These are phyloP conservation scores for Diaporthe velutina DNA, from an alignment of 2,329 filamentous ascomycete genomes.

Conservation along the genomic window DNA sequence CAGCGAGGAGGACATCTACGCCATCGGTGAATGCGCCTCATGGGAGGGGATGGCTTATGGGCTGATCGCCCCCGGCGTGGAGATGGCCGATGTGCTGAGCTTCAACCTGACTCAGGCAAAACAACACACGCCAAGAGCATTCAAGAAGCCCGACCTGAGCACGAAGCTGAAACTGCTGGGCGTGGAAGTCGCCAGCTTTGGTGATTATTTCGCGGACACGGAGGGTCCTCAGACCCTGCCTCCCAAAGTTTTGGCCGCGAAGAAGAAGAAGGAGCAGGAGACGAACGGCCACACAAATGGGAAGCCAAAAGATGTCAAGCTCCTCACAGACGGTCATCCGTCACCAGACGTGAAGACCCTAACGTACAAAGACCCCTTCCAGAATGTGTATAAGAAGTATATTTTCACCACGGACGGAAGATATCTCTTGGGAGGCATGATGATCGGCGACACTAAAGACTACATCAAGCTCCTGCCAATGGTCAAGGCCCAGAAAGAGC, in stretches of 20 bases:
- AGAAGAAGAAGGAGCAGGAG: conserved; percentile 55
- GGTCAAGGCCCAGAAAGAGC: conserved; percentile 84
- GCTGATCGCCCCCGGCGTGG: conserved; percentile 88
- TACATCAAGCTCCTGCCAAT: conserved; percentile 91
- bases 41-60: conserved; percentile 91
- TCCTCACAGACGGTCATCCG: conserved; percentile 66
- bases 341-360: conserved; percentile 81
- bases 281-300: conserved; percentile 48
- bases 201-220: conserved; percentile 91
- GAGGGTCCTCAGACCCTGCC: conserved; percentile 86
- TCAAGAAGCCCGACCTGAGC: conserved; percentile 88
- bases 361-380: conserved; percentile 90
- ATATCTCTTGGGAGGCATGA: conserved; percentile 94
- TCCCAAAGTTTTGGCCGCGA: conserved; percentile 58
- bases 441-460: conserved; percentile 93
- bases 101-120: conserved; percentile 92
- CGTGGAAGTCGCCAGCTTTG: conserved; percentile 92
- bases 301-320: conserved; percentile 56
- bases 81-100: conserved; percentile 92
- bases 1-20: conserved; percentile 80
- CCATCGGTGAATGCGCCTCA: conserved; percentile 91
- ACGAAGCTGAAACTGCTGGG: conserved; percentile 92
- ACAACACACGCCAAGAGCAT: conserved; percentile 75
- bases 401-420: conserved; percentile 91
- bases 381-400: conserved; percentile 93